A percentile compares a stretch with the other conserved stretches of the same genome.
Evolutionary conservation across 495 filamentous ascomycete species (phyloP).

Genomic region (Haplographium delicatum): DNA sequence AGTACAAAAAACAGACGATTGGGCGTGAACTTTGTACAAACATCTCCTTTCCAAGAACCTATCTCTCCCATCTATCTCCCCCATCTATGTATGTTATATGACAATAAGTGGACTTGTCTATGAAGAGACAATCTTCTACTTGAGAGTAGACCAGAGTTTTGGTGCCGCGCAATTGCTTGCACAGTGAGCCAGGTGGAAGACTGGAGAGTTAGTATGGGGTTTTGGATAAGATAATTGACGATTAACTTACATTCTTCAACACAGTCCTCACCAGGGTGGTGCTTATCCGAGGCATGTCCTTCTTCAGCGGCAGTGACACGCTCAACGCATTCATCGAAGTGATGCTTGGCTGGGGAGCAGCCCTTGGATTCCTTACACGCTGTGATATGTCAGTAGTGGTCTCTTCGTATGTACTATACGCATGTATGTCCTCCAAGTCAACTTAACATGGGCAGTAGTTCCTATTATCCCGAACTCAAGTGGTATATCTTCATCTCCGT

Average conservation of each 20-base stretch:
- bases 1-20: slow-evolving; percentile 20
- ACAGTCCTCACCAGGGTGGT: slow-evolving; percentile 74
- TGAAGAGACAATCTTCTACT: slow-evolving; percentile 50
- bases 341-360: slow-evolving; percentile 88
- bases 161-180: slow-evolving; percentile 86
- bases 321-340: slow-evolving; percentile 96
- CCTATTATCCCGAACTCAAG: not conserved
- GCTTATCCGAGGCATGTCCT: slow-evolving; percentile 46
- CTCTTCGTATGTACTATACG: no score
- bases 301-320: slow-evolving; percentile 74
- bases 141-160: slow-evolving; percentile 86
- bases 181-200: slow-evolving; percentile 98
- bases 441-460: no score
- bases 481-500: not conserved
- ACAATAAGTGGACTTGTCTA: slow-evolving; percentile 4
- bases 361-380: slow-evolving; percentile 81
- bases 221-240: not conserved
- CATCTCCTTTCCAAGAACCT: slow-evolving; percentile 1
- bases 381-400: slow-evolving; percentile 37
- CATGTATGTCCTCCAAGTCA: no score
- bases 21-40: slow-evolving; percentile 18
- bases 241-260: slow-evolving; percentile 91
- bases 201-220: slow-evolving; percentile 39
- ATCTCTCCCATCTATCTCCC: slow-evolving; percentile 5
- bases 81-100: slow-evolving; percentile 17